Percentiles rank a stretch among this genome's conserved stretches.
These are phyloP conservation scores for Trichoderma arundinaceum DNA, from an alignment of 2,329 filamentous ascomycete genomes.

Conservation along the genomic window DNA sequence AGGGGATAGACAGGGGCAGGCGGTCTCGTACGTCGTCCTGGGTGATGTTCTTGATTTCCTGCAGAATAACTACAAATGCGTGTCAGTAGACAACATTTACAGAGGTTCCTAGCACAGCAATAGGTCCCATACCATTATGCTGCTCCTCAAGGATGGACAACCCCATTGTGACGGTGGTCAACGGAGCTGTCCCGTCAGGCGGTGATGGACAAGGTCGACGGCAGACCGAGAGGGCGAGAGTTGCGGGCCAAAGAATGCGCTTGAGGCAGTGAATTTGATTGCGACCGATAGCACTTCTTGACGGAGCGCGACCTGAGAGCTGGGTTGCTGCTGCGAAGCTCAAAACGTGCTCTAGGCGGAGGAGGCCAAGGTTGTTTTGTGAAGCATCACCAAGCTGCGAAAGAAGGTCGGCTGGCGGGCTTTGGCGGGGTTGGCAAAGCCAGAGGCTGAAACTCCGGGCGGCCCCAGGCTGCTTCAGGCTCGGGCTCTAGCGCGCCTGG, in stretches of 20 bases:
- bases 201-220: slow-evolving; percentile 16
- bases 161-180: slow-evolving; percentile 66
- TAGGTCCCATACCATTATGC: slow-evolving; percentile 53
- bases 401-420: slow-evolving; percentile 10
- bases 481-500: slow-evolving; percentile 19
- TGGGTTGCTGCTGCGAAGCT: slow-evolving; percentile 1
- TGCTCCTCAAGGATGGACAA: slow-evolving; percentile 85
- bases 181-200: slow-evolving; percentile 30
- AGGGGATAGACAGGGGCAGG: slow-evolving; percentile 23
- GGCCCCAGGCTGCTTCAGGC: slow-evolving; percentile 28
- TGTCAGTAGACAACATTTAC: slow-evolving; percentile 34
- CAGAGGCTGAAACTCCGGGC: slow-evolving; percentile 29
- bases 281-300: background rate
- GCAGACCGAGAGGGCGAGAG: background rate
- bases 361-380: slow-evolving; percentile 24
- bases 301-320: background rate
- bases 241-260: background rate
- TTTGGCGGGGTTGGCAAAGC: slow-evolving; percentile 28
- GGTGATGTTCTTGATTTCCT: slow-evolving; percentile 74
- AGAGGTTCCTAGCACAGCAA: background rate
- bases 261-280: background rate
- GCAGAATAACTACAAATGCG: slow-evolving; percentile 43
- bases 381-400: slow-evolving; percentile 33
- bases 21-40: slow-evolving; percentile 72
- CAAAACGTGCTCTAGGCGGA: background rate